Conservation (phyloP, 2,329 filamentous ascomycete genomes). For the Fusarium sp. region DNA sequence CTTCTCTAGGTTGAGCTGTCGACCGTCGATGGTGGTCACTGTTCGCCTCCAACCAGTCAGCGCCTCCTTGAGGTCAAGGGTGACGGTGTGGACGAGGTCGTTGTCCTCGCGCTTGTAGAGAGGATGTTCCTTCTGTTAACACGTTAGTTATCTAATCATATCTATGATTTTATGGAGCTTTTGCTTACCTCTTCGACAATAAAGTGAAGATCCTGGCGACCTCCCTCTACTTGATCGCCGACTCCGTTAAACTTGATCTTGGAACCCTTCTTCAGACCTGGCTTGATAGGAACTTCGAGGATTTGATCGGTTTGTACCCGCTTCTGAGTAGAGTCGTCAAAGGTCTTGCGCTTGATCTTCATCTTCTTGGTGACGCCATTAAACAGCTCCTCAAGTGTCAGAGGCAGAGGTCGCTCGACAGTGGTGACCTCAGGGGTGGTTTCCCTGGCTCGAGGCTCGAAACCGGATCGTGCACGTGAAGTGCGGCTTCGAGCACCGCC, state of each 20-base stretch:
- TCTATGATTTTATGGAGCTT: background rate
- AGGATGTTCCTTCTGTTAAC: slow-evolving; percentile 80
- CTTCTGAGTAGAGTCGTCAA: slow-evolving; percentile 81
- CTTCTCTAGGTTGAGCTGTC: slow-evolving; percentile 82
- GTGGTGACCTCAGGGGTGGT: slow-evolving; percentile 86
- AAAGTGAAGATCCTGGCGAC: slow-evolving; percentile 94
- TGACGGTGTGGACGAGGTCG: slow-evolving; percentile 81
- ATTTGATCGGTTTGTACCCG: slow-evolving; percentile 89
- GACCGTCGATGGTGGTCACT: slow-evolving; percentile 93
- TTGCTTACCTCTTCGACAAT: slow-evolving; percentile 87
- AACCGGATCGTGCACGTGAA: slow-evolving; percentile 56
- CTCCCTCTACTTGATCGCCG: slow-evolving; percentile 97
- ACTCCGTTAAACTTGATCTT: slow-evolving; percentile 99
- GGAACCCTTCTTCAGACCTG: slow-evolving; percentile 93
- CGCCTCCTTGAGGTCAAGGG: slow-evolving; percentile 90
- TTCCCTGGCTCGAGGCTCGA: slow-evolving; percentile 48
- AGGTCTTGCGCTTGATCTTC: slow-evolving; percentile 97
- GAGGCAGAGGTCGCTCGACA: slow-evolving; percentile 82
- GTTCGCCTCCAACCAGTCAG: slow-evolving; percentile 93
- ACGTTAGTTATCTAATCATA: slow-evolving; percentile 54
- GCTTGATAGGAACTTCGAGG: slow-evolving; percentile 93
- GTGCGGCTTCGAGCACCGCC: slow-evolving; percentile 55
- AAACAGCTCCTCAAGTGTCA: slow-evolving; percentile 90
- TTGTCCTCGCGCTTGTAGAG: slow-evolving; percentile 89
- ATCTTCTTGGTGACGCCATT: slow-evolving; percentile 93